Base-by-base conservation (phyloP, 139 green algal genomes). In the Haematococcus lacustris region DNA sequence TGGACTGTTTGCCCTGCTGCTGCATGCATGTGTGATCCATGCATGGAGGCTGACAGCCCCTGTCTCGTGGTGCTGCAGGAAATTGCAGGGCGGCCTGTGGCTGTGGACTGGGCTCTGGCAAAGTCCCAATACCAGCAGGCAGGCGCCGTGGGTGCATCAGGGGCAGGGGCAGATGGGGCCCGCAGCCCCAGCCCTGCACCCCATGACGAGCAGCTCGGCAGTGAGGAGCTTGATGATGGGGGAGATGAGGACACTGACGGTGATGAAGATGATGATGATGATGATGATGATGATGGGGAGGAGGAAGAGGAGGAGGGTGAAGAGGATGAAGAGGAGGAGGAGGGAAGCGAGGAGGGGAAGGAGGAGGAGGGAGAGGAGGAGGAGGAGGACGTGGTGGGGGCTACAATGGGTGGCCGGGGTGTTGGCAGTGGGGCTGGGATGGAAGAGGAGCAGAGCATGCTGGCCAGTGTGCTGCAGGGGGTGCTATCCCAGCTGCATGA, bases 71-170 rank as follows among this genome's bases (percentile, higher is more conserved):
- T n/a, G n/a, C n/a, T 79, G 75, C 76, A 87, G 77, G 71, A 82
- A 38, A 57, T 98, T 37, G 57, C 73, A 26, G 83, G 85, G 3
- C 79, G 94, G 23, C 68, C 76, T 0, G 80, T 98, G 25, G 93
- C 89, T 4, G 91, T 93, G 34, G 94, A 98, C 73, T 97, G 92
- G 91, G 90, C 94, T 38, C 53, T 98, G 33, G 60, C 82, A 26
- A 98, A 97, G 80, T 68, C 59, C 3, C 67, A 89, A 73, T 96
- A 83, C 51, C 61, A 88, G 69, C 25, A 51, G 9, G 57, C 47
- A 57, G 47, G 74, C n/a, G 69, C 40, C 47, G 40, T 23, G 33
- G 66, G 13, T 57, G 47, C 47, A 57, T 57, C 47, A n/a, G 47
- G n/a, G n/a, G n/a, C n/a, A 57, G 21, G 21, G 47, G 21, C 47